A percentile compares a stretch with the other conserved stretches of the same genome.
Conservation (phyloP, 2,329 filamentous ascomycete genomes). For the Leptosphaerulina australis region DNA sequence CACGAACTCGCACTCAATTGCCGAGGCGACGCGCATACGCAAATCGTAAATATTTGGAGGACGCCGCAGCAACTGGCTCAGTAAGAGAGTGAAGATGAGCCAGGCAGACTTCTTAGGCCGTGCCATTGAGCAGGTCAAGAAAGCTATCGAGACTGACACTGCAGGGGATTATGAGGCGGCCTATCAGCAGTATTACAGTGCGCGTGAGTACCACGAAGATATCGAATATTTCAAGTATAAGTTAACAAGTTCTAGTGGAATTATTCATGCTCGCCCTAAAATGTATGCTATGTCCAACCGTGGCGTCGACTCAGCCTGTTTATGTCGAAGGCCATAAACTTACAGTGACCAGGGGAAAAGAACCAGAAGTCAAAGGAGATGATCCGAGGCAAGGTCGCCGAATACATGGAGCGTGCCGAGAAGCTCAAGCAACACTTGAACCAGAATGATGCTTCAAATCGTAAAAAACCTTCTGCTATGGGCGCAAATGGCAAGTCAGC, state of each 20-base stretch:
- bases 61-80: conserved; percentile 13
- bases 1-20: conserved; percentile 7
- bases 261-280: conserved; percentile 98
- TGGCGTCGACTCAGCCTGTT: neutral
- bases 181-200: conserved; percentile 93
- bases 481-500: conserved; percentile 73
- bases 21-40: conserved; percentile 19
- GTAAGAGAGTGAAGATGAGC: conserved; percentile 68
- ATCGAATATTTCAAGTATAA: neutral
- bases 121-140: conserved; percentile 95
- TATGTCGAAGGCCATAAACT: conserved; percentile 18
- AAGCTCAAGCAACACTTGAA: conserved; percentile 92
- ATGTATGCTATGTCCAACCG: conserved; percentile 58
- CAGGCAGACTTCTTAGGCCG: conserved; percentile 96
- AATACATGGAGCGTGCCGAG: conserved; percentile 98
- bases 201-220: conserved; percentile 50
- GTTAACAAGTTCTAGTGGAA: conserved; percentile 65
- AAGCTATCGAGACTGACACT: conserved; percentile 95
- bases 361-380: conserved; percentile 96
- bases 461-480: conserved; percentile 73
- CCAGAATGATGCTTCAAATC: conserved; percentile 69
- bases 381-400: conserved; percentile 90
- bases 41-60: neutral
- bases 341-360: conserved; percentile 72
- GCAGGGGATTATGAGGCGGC: conserved; percentile 96